Evolutionary conservation across 2,329 filamentous ascomycete species (phyloP), one percentile per base, ranked within the genome.

Genomic region (Aaosphaeria pasadenensis): DNA sequence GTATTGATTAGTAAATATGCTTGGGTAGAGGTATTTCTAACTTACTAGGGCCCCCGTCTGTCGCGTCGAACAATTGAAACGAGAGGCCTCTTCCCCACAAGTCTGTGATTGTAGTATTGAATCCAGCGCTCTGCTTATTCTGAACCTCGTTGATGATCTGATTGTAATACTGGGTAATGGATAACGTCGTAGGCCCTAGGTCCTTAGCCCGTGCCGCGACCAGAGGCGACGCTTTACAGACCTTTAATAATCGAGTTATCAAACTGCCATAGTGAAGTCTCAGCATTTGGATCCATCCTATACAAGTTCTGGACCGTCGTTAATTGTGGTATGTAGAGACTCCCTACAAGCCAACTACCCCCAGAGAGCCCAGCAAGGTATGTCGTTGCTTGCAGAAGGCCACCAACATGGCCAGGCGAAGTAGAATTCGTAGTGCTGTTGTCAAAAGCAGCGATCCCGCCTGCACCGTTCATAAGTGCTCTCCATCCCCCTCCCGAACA

Each of bases 311-410:
- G 66, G 4, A 89, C 78, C 1, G 84, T 83, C 11, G 82, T 86
- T 64, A 88, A 92, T 72, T 92, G 92, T 63, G 84, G 82, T 58
- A 83, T 74, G 48, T 81, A 89, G 11, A 94, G 71, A 44, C 85
- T 88, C 9, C 87, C 87, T 4, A 92, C 81, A 7, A 92, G 75
- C 89, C 89, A 94, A 48, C 84, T 82, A 42, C 89, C 89, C 32
- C 89, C 89, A 7, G 87, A 91, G 2, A 94, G 76, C n/a, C 88
- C 89, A 4, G 88, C 77, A 5, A 94, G 63, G 63, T 94, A 94
- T 0, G 88, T 94, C 0, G 87, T 72, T 4, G 86, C 79, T 73
- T 94, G 89, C 50, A 94, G 74, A 52, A 94, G 72, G 4, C 89
- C 89, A 39, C 89, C 87, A 33, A 94, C 76, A 43, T 88, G 85